Evolutionary conservation across 2,329 filamentous ascomycete genomes (phyloP), one percentile per base, ranked within the genome.

Genomic region (Penicillium brevicompactum): DNA sequence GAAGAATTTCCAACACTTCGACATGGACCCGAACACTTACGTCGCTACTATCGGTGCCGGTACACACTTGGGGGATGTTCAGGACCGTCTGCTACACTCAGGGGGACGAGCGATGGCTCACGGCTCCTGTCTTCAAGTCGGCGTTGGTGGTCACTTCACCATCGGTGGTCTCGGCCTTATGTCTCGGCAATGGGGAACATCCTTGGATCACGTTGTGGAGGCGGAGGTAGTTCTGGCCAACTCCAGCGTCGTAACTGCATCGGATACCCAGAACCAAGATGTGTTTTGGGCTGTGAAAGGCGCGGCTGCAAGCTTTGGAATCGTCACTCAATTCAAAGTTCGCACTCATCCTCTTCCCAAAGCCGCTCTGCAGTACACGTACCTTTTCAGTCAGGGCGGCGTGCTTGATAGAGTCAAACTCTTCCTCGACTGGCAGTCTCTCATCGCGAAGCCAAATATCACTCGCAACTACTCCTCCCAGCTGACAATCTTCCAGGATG

Each of bases 381-480:
- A 82, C 69, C 77, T 76, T 8, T 72, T 87, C 54, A 78, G 75
- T 16, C 74, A 84, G 3, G 79, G 78, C 4, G 78, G 74, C 4
- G 77, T 80, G 30, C 61, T 71, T 10, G 76, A 81, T 1, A 78
- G 82, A 60, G 80, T 80, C 0, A 65, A 74, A 7, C 63, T 82
- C 0, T 86, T 82, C 69, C 75, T 79, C 53, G 70, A 78, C 13
- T 88, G 86, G 86, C 85, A 87, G 58, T 73, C 74, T 1, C 73
- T 88, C 11, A 73, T 84, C 37, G 70, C 77, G 1, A 80, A 87
- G 53, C 80, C 82, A 2, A 66, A 75, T 1, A 75, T 88, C 4
- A 83, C 85, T 58, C 78, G 82, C 40, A 81, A 84, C 16, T 86
- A 88, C 61, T 79, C 82, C 2, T 81, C 79, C 5, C 76, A 84